Conservation (phyloP, 2,329 filamentous ascomycete species). For the Exophiala viscosa region DNA sequence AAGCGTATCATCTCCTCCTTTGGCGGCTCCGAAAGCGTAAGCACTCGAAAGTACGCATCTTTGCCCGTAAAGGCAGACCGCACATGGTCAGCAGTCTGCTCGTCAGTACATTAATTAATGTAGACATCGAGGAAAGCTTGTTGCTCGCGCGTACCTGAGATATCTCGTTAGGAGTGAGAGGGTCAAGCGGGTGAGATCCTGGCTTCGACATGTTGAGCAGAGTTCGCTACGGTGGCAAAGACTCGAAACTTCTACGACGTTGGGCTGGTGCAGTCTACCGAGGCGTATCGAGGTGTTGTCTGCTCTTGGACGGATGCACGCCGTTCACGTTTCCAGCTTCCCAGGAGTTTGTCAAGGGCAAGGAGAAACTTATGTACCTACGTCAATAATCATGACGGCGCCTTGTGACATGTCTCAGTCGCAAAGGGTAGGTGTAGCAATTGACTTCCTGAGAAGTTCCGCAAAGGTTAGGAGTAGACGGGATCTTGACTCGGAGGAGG, state of each 20-base stretch:
- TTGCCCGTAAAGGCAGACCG: constrained; percentile 35
- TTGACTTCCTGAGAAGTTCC: background rate
- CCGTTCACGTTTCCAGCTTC: background rate
- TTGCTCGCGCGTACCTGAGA: constrained; percentile 23
- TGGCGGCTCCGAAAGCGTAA: constrained; percentile 49
- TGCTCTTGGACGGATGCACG: background rate
- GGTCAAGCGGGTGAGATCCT: constrained; percentile 29
- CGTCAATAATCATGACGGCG: background rate
- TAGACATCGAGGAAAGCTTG: background rate
- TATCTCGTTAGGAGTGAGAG: constrained; percentile 33
- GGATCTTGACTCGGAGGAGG: background rate
- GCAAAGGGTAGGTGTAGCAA: constrained; percentile 10
- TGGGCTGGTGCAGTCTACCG: background rate
- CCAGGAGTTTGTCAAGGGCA: too few relatives aligned
- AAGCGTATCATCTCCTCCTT: constrained; percentile 49
- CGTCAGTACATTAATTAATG: background rate
- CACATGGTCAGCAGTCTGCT: constrained; percentile 33
- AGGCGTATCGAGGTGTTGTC: background rate
- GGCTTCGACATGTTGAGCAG: background rate
- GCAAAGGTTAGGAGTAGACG: constrained; percentile 14
- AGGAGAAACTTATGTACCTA: background rate
- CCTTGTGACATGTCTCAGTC: constrained; percentile 13
- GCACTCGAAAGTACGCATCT: constrained; percentile 46
- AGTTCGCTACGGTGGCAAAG: too few relatives aligned
- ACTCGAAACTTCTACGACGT: too few relatives aligned